Evolutionary conservation across 2,329 filamentous ascomycete genomes (phyloP).

Genomic region (Arachnopeziza araneosa): DNA sequence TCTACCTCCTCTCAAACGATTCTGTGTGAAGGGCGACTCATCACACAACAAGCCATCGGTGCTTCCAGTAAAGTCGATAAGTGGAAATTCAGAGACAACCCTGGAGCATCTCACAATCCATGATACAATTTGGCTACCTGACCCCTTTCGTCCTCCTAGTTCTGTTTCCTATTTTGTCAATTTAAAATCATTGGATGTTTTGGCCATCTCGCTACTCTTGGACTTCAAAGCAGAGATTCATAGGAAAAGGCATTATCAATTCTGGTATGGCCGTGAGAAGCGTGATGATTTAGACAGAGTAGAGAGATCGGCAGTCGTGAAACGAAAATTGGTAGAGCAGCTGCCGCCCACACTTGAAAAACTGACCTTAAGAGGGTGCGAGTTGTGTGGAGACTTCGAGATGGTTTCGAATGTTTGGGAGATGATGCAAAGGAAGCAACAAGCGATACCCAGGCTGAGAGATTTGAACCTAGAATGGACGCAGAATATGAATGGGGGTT

Average conservation of each 20-base stretch:
- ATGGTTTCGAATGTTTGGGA: background rate
- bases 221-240: background rate
- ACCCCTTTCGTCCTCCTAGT: background rate
- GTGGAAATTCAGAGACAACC: background rate
- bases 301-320: background rate
- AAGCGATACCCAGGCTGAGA: background rate
- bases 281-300: background rate
- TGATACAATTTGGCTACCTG: background rate
- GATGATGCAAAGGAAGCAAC: background rate
- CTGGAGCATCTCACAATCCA: background rate
- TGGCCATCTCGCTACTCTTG: background rate
- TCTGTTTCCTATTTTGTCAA: background rate
- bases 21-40: background rate
- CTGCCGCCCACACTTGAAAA: background rate
- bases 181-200: background rate
- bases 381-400: background rate
- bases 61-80: background rate
- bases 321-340: background rate
- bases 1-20: background rate
- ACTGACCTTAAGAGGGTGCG: background rate
- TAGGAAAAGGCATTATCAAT: background rate
- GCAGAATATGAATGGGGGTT: background rate
- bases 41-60: background rate
- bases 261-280: background rate
- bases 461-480: background rate